phyloP scores from a whole-genome alignment of 208 protist species.

The Tritrichomonas musculus region DNA sequence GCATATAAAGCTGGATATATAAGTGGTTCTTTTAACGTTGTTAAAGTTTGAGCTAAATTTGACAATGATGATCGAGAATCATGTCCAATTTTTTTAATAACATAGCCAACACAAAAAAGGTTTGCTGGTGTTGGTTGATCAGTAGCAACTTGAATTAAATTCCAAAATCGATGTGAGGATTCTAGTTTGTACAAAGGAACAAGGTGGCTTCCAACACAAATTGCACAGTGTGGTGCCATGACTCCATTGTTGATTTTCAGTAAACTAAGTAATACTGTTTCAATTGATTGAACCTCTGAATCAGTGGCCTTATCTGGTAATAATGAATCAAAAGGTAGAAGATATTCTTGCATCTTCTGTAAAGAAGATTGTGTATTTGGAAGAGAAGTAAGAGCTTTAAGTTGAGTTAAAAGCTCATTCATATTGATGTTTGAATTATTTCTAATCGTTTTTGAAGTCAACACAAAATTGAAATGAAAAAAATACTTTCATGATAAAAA shows the following conservation, averaged over 20 bases:
- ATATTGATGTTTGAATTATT: too few species aligned
- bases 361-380: too few species aligned
- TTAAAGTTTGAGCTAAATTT: neutral
- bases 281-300: neutral
- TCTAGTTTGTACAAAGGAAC: neutral
- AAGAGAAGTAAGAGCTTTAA: too few species aligned
- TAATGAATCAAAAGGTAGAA: too few species aligned
- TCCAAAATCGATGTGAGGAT: neutral
- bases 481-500: too few species aligned
- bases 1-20: neutral
- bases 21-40: neutral
- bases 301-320: neutral
- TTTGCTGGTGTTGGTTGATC: neutral
- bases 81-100: neutral
- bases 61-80: neutral
- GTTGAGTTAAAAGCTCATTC: too few species aligned
- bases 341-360: too few species aligned
- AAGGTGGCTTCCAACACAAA: neutral
- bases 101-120: neutral
- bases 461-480: too few species aligned
- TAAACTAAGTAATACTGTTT: neutral
- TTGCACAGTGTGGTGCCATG: neutral
- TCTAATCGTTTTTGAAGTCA: too few species aligned
- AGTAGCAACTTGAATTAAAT: neutral
- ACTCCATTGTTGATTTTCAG: neutral